Conservation (phyloP, 139 green algal species). For the Haematococcus lacustris region DNA sequence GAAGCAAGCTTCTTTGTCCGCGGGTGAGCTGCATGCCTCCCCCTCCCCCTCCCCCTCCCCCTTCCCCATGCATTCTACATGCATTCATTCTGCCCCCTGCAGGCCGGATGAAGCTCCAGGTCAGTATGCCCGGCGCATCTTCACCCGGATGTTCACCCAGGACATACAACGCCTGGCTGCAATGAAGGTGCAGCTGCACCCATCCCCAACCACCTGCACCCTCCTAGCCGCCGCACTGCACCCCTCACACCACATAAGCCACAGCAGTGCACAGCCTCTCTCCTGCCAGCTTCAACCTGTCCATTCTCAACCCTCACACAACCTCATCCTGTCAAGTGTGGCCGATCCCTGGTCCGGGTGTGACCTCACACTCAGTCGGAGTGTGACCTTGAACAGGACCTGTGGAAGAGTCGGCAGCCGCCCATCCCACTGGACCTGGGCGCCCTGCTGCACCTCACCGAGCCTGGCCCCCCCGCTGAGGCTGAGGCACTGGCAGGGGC, state of each 20-base stretch:
- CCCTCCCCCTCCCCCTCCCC: too few species aligned
- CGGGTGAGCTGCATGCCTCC: background rate
- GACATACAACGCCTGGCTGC: slow-evolving; percentile 66
- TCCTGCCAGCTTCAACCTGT: background rate
- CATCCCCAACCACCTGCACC: too few species aligned
- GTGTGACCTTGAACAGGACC: slow-evolving; percentile 54
- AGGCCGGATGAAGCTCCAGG: slow-evolving; percentile 32
- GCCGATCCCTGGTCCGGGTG: too few species aligned
- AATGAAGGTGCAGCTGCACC: slow-evolving; percentile 78
- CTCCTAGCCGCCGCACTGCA: too few species aligned
- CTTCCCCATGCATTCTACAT: too few species aligned
- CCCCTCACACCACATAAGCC: too few species aligned
- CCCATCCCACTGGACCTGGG: slow-evolving; percentile 52
- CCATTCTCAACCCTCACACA: background rate
- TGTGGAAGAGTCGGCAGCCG: slow-evolving; percentile 63
- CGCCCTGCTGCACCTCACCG: slow-evolving; percentile 31
- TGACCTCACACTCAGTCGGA: too few species aligned
- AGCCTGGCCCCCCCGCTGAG: background rate
- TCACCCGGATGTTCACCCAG: slow-evolving; percentile 54
- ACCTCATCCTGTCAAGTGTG: too few species aligned
- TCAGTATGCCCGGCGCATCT: slow-evolving; percentile 65
- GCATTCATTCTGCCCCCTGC: too few species aligned
- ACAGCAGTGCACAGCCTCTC: too few species aligned
- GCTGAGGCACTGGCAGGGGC: background rate
- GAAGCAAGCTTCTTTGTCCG: background rate